These are phyloP conservation scores for Medicago lupulina DNA, from an alignment of 306 rosid genomes.

Conservation along the genomic window DNA sequence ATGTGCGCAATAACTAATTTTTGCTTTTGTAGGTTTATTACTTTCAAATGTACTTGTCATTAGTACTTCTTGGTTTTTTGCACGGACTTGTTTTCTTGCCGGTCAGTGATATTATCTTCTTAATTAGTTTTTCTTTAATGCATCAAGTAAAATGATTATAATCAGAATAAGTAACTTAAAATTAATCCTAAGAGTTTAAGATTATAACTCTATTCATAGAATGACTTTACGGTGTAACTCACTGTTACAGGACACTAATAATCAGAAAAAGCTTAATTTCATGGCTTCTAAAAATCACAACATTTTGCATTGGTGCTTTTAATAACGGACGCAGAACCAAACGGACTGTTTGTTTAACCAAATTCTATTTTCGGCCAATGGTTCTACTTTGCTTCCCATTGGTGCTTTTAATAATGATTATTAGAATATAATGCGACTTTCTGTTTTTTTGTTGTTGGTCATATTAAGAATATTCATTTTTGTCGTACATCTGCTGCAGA, in stretches of 20 bases:
- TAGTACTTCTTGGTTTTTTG: conserved; percentile 95
- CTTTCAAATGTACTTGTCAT: conserved; percentile 90
- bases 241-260: too few species aligned
- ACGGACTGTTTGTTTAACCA: neutral
- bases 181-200: too few species aligned
- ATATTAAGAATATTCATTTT: too few species aligned
- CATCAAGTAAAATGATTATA: conserved; percentile 4
- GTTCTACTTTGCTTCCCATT: too few species aligned
- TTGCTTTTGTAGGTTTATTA: conserved; percentile 81
- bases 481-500: neutral
- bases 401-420: too few species aligned
- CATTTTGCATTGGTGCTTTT: neutral
- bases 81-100: conserved; percentile 98
- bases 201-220: too few species aligned
- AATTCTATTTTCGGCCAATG: neutral
- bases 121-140: conserved; percentile 5
- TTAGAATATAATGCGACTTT: too few species aligned
- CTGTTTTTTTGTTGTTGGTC: too few species aligned
- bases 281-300: neutral
- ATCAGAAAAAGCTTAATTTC: neutral
- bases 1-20: conserved; percentile 14
- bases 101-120: conserved; percentile 54
- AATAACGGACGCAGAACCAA: neutral
- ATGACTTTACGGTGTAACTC: too few species aligned
- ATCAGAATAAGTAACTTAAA: too few species aligned